Evolutionary conservation across 805 yeast species (phyloP).

Genomic region (Metschnikowia lunata): DNA sequence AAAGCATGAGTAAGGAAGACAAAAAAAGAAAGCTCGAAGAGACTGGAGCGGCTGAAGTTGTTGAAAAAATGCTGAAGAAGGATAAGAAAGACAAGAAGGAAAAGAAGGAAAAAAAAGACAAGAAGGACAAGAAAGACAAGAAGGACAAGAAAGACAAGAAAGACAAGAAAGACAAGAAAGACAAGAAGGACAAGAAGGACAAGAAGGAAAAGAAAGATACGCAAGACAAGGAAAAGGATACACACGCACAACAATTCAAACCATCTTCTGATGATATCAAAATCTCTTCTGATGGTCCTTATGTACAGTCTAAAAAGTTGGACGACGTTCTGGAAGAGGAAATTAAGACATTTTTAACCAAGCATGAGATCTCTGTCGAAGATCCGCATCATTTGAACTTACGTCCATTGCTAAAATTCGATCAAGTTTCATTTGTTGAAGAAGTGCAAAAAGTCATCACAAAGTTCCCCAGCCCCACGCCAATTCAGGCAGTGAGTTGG

Average conservation of each 20-base stretch:
- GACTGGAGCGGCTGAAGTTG: conserved; percentile 28
- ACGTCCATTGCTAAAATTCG: conserved; percentile 69
- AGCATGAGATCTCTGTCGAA: conserved; percentile 76
- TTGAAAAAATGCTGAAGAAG: conserved; percentile 27
- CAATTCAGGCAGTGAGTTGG: conserved; percentile 94
- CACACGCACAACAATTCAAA: neutral
- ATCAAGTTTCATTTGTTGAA: conserved; percentile 49
- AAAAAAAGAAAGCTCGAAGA: conserved; percentile 26
- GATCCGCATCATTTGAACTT: conserved; percentile 53
- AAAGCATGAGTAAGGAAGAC: conserved; percentile 22
- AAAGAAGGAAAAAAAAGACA: conserved; percentile 15
- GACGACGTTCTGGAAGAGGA: conserved; percentile 47
- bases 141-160: conserved; percentile 22
- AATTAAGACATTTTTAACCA: conserved; percentile 56
- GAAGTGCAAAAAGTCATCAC: conserved; percentile 57
- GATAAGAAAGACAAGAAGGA: conserved; percentile 22
- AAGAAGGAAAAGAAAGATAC: conserved; percentile 28
- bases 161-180: conserved; percentile 19
- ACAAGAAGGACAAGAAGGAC: conserved; percentile 37
- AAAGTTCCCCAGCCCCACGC: conserved; percentile 87
- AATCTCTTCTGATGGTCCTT: conserved; percentile 17
- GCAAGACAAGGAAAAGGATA: conserved; percentile 18
- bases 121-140: conserved; percentile 20
- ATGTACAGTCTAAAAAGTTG: conserved; percentile 38
- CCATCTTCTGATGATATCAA: neutral